Evolutionary conservation across 768 basidiomycete genomes (phyloP), one percentile per base, ranked within the genome.

Genomic region (Boletus patriciae): DNA sequence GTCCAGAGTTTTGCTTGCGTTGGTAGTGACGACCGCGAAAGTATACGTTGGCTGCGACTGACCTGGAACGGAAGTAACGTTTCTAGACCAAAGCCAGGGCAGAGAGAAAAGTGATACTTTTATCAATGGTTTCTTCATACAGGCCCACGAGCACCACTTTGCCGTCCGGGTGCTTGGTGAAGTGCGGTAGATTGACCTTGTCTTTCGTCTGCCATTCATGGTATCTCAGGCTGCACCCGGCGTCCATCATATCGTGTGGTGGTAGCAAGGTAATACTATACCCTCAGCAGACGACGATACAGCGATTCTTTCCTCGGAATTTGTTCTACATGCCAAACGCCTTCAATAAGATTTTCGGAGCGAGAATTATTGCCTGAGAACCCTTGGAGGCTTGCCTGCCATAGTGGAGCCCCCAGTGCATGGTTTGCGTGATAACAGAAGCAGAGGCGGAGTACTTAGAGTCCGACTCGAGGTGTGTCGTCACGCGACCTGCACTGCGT

Each of bases 191-290:
- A 62, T 89, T 90, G 41, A 83, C 78, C 66, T 86, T 89, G 50
- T 86, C 89, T 69, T 88, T 92, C 54, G 85, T 88, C 41, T 92
- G 78, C 96, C 96, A 98, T 72, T 99, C 96, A 68, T 92, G 98
- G 70, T 97, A 97, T 31, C 92, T n/a, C n/a, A n/a, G n/a, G n/a
- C n/a, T 92, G 41, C 29, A 11, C 21, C 21, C 18, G 13, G 19
- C 1, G 19, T 59, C 6, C 8, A 31, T 50, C 41, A 38, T 38
- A 8, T 13, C n/a, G 13, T 3, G 6, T 16, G 4, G 15, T 19
- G 10, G 18, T 3, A 38, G 11, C 23, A 31, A 10, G 8, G 12
- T 3, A n/a, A 18, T 19, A 34, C 12, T 70, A 62, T 74, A 89
- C 80, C 92, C 91, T 68, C 92, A 81, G 51, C 86, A 89, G 21